Evolutionary conservation across 2,329 filamentous ascomycete species (phyloP).

Genomic region (Alternaria triticina): DNA sequence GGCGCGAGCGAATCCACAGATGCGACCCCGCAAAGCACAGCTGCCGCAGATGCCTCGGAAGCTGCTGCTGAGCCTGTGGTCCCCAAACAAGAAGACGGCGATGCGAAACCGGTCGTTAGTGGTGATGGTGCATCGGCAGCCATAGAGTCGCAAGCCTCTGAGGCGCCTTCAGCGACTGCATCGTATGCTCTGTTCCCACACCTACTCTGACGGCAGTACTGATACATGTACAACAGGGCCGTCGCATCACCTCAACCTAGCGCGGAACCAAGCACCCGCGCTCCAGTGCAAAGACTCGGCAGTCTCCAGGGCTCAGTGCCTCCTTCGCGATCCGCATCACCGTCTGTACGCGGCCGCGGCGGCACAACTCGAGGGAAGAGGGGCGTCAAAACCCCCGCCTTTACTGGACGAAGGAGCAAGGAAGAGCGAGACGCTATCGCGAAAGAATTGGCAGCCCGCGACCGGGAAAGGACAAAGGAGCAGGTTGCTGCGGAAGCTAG

Average conservation of each 20-base stretch:
- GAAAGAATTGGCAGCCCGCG: slow-evolving; percentile 48
- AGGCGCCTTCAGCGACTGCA: slow-evolving; percentile 10
- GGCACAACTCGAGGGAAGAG: slow-evolving; percentile 36
- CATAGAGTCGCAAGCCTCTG: slow-evolving; percentile 16
- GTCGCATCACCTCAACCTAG: slow-evolving; percentile 22
- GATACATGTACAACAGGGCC: slow-evolving; percentile 13
- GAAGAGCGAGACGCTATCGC: slow-evolving; percentile 53
- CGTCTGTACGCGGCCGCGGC: slow-evolving; percentile 35
- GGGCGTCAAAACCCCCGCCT: slow-evolving; percentile 47
- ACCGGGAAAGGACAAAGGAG: slow-evolving; percentile 46
- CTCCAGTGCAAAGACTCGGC: slow-evolving; percentile 35
- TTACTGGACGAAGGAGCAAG: slow-evolving; percentile 54
- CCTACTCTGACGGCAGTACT: neutral
- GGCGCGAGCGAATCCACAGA: slow-evolving; percentile 17
- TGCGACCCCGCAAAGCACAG: slow-evolving; percentile 23
- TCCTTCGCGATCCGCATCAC: slow-evolving; percentile 40
- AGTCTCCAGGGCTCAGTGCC: slow-evolving; percentile 36
- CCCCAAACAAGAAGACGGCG: slow-evolving; percentile 30
- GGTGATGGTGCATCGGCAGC: slow-evolving; percentile 18
- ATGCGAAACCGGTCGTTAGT: slow-evolving; percentile 19
- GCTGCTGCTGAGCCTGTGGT: slow-evolving; percentile 14
- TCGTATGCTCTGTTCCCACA: slow-evolving; percentile 14
- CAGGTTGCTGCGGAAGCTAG: slow-evolving; percentile 37
- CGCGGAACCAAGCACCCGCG: slow-evolving; percentile 25
- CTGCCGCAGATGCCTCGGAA: slow-evolving; percentile 11